Percentiles rank a stretch among this genome's conserved stretches.
These are phyloP conservation scores for Heterobasidion parviporum DNA, from an alignment of 1,284 basidiomycete genomes.

Conservation along the genomic window DNA sequence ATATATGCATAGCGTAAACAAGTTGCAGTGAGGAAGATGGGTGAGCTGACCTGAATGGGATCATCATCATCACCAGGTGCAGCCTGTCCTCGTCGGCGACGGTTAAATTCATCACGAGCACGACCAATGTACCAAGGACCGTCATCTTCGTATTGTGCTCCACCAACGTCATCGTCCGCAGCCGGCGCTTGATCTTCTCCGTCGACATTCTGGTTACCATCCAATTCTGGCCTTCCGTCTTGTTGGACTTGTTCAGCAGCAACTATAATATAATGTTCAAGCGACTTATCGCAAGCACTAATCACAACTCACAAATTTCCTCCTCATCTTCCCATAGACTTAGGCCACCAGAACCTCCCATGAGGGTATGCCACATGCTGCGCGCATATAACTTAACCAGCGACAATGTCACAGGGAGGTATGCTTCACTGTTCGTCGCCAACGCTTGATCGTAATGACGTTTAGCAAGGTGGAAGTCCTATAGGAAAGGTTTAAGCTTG, in stretches of 20 bases:
- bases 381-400: constrained; percentile 77
- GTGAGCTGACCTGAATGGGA: constrained; percentile 48
- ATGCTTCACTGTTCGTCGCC: constrained; percentile 83
- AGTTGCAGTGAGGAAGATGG: not conserved
- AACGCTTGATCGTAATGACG: constrained; percentile 89
- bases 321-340: constrained; percentile 54
- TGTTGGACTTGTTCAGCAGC: not conserved
- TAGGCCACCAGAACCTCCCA: constrained; percentile 59
- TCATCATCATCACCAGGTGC: constrained; percentile 50
- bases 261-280: not conserved
- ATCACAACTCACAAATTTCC: constrained; percentile 25
- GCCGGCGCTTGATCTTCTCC: not conserved
- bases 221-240: constrained; percentile 4
- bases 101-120: constrained; percentile 65
- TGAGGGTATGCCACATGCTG: constrained; percentile 78
- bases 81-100: constrained; percentile 36
- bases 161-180: constrained; percentile 7
- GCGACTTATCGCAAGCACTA: constrained; percentile 4
- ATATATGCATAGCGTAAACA: not conserved
- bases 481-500: not conserved
- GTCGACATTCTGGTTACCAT: constrained; percentile 1
- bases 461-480: constrained; percentile 97
- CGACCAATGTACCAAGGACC: constrained; percentile 71
- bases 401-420: constrained; percentile 80
- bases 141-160: constrained; percentile 16